These are phyloP conservation scores for Omphalotus olearius DNA, from an alignment of 1,284 basidiomycete species.

Conservation along the genomic window DNA sequence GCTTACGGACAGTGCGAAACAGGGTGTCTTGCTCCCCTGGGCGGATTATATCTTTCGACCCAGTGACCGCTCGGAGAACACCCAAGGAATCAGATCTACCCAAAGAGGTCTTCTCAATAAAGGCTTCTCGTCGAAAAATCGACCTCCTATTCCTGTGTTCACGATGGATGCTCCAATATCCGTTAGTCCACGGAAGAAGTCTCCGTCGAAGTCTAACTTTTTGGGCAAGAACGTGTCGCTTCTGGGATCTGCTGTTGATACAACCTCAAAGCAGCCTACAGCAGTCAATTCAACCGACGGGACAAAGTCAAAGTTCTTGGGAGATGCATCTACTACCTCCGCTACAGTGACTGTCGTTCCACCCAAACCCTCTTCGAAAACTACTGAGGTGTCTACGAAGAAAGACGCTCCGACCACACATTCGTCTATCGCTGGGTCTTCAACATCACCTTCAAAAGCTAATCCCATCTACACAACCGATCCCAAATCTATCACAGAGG, in stretches of 20 bases:
- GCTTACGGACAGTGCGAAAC: constrained; percentile 74
- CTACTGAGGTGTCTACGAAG: no score
- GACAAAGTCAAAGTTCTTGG: no score
- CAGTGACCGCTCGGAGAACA: constrained; percentile 39
- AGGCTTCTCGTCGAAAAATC: constrained; percentile 8
- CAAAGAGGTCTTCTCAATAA: constrained; percentile 29
- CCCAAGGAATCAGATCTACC: constrained; percentile 41
- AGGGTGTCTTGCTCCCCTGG: constrained; percentile 75
- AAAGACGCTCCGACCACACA: no score
- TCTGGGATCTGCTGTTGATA: not conserved
- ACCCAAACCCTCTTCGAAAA: no score
- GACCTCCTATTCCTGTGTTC: not conserved
- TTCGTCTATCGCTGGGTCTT: no score
- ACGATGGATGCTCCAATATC: not conserved
- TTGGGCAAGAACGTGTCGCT: not conserved
- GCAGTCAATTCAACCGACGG: no score
- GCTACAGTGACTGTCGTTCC: no score
- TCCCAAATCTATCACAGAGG: constrained; percentile 35
- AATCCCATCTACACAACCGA: constrained; percentile 39
- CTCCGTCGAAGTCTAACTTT: no score
- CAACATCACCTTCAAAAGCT: constrained; percentile 15
- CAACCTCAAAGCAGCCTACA: no score
- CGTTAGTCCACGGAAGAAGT: no score
- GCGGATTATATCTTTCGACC: constrained; percentile 56
- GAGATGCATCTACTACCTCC: no score